A percentile compares a stretch with the other conserved stretches of the same genome.
Conservation (phyloP, 1,284 basidiomycete genomes). For the Puccinia novopanici region DNA sequence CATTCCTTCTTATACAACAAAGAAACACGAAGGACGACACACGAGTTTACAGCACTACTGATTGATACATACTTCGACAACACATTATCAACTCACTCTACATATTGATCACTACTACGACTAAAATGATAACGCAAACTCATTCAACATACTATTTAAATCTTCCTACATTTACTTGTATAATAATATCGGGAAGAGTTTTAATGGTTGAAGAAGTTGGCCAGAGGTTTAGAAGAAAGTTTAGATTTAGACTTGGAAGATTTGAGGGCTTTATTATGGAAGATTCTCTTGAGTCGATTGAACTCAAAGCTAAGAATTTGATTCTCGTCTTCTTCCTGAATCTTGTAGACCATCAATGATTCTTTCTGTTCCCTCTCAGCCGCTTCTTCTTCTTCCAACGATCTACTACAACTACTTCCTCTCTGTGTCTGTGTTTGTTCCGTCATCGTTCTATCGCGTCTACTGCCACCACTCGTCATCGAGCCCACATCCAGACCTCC, state of each 20-base stretch:
- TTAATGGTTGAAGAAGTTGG: constrained; percentile 1
- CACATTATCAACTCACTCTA: too few relatives aligned
- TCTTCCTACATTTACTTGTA: too few relatives aligned
- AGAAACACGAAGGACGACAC: too few relatives aligned
- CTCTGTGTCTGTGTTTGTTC: not conserved
- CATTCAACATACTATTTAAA: too few relatives aligned
- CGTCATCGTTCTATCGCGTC: not conserved
- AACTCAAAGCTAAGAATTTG: constrained; percentile 26
- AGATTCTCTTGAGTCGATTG: constrained; percentile 21
- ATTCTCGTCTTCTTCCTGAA: constrained; percentile 34
- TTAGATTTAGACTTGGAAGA: constrained; percentile 21
- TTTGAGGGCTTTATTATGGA: constrained; percentile 28
- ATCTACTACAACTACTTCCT: not conserved
- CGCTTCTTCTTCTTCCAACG: constrained; percentile 8
- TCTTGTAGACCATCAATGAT: constrained; percentile 25
- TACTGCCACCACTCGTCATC: not conserved
- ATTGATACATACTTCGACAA: too few relatives aligned
- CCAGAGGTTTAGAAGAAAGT: not conserved
- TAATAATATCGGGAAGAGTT: not conserved
- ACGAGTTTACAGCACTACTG: too few relatives aligned
- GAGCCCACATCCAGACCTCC: too few relatives aligned
- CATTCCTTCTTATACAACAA: too few relatives aligned
- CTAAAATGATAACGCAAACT: too few relatives aligned
- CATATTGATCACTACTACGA: too few relatives aligned
- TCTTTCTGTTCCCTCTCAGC: constrained; percentile 18